Base-by-base conservation (phyloP, 2,329 filamentous ascomycete genomes). In the Neurospora sp. region DNA sequence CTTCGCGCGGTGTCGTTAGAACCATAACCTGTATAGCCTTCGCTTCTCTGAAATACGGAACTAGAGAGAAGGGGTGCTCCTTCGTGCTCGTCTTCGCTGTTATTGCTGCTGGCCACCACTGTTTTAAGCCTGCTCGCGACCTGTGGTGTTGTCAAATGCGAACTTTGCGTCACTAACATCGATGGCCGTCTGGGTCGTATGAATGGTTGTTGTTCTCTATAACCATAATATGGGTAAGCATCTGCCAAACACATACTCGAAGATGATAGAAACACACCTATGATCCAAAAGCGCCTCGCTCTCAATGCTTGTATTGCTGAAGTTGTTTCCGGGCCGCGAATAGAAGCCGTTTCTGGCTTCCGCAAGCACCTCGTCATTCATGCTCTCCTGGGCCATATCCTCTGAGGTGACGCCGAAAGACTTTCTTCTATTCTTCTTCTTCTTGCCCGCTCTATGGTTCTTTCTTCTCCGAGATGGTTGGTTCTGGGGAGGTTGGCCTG, bases 221-320 rank as follows among this genome's bases (percentile, higher is more conserved):
- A 72, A 23, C 23, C 28, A 39, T 68, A 75, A 19, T 70, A 62
- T 62, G 8, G 70, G 67, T 78, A 68, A 70, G 74, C 72, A 68
- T 37, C 12, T 11, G 28, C 19, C 17, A 17, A 17, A 33, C 38
- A 66, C 6, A 69, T 67, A 66, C 73, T 70, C 11, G 74, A 75
- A 66, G 46, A 17, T 12, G 52, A 36, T 39, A 38, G 17, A 73
- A 81, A 72, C 70, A 37, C 81, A 91, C 89, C 93, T 88, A 80
- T 98, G 95, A 80, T 98, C 95, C 19, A 98, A 83, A 74, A 98
- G 82, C 8, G 88, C 90, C 77, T 97, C 91, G 79, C 93, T 97
- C 74, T 97, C 95, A 73, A 98, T 83, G 79, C 95, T 98, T 0
- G 92, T 93, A 75, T 86, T 89, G 81, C 95, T 98, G 73, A 89